These are phyloP conservation scores for Singerocomus inundabilis DNA, from an alignment of 1,284 basidiomycete species.

Conservation along the genomic window DNA sequence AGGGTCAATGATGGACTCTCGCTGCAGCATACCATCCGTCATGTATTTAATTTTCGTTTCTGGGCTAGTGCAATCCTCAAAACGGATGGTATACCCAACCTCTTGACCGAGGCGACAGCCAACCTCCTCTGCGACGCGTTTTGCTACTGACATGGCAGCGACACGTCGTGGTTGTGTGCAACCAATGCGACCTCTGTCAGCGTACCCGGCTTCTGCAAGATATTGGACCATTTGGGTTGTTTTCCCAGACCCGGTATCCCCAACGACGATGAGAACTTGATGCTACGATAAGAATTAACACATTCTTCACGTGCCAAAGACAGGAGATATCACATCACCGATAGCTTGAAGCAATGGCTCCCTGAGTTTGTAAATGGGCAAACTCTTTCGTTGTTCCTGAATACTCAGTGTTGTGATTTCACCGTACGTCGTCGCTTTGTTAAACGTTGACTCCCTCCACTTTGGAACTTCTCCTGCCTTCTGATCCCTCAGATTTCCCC, in stretches of 20 bases:
- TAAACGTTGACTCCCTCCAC: conserved; percentile 93
- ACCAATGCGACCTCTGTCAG: conserved; percentile 87
- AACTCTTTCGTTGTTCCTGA: conserved; percentile 86
- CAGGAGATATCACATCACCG: conserved; percentile 62
- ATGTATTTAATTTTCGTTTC: conserved; percentile 99
- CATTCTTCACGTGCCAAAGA: not conserved
- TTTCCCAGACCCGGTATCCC: conserved; percentile 92
- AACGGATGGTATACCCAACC: conserved; percentile 98
- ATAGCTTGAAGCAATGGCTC: conserved; percentile 91
- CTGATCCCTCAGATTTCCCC: conserved; percentile 81
- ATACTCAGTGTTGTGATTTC: conserved; percentile 90
- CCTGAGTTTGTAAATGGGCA: conserved; percentile 97
- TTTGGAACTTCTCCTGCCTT: conserved; percentile 80
- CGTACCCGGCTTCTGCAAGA: conserved; percentile 84
- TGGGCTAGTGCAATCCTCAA: conserved; percentile 97
- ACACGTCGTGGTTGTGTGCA: conserved; percentile 99
- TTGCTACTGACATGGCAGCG: conserved; percentile 98
- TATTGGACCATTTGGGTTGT: conserved; percentile 96
- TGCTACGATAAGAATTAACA: conserved; percentile 56
- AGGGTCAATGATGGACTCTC: conserved; percentile 95
- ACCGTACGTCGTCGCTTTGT: conserved; percentile 96
- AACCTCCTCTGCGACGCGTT: conserved; percentile 97
- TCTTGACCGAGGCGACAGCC: conserved; percentile 96
- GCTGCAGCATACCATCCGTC: conserved; percentile 99
- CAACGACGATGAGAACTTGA: conserved; percentile 93